Conservation (phyloP, 2,329 filamentous ascomycete species). For the Alternaria sp. region DNA sequence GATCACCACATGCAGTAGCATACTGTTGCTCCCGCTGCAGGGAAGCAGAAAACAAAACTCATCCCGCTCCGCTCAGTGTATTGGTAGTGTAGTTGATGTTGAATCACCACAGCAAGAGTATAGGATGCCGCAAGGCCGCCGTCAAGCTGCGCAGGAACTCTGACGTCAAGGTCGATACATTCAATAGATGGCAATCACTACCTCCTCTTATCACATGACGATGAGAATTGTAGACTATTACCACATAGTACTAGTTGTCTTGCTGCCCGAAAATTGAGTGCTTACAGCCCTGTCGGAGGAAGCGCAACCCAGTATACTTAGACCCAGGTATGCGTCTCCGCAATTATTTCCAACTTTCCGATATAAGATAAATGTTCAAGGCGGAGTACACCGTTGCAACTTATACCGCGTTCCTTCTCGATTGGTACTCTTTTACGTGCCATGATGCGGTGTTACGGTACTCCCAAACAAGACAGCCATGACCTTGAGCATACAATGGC, state of each 20-base stretch:
- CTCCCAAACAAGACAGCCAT: not conserved
- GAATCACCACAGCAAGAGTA: not conserved
- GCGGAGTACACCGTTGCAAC: not conserved
- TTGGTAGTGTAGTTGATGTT: not conserved
- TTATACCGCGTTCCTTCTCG: not conserved
- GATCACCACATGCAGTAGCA: not conserved
- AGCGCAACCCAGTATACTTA: not conserved
- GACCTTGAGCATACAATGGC: not conserved
- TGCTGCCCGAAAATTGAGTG: not conserved
- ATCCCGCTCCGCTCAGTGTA: not conserved
- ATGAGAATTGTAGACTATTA: not conserved
- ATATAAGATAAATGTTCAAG: not conserved
- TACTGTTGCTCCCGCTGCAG: not conserved
- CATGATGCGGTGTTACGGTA: not conserved
- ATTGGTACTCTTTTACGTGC: not conserved
- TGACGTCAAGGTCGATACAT: not conserved
- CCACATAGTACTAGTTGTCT: not conserved
- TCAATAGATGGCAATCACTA: not conserved
- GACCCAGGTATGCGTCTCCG: not conserved
- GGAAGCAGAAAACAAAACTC: not conserved
- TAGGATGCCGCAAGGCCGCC: not conserved
- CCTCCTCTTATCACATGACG: not conserved
- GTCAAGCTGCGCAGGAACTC: not conserved
- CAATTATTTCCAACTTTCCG: not conserved
- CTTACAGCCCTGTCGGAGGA: not conserved